These are phyloP conservation scores for Trypanosoma brucei DNA, from an alignment of 208 protist species.

Conservation along the genomic window DNA sequence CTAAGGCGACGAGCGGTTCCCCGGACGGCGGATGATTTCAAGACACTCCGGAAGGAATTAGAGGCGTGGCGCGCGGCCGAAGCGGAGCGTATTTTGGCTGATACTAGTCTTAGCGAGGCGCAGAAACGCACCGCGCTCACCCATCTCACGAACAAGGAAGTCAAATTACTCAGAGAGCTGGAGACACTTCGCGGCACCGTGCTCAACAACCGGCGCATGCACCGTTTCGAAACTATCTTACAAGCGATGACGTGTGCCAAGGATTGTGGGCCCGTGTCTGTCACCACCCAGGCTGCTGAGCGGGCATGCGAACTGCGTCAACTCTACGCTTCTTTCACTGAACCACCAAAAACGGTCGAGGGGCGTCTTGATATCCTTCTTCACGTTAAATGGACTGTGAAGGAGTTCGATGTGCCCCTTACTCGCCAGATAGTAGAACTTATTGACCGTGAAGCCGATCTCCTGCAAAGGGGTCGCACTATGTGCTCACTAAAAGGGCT, in stretches of 20 bases:
- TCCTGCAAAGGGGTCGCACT: conserved; percentile 90
- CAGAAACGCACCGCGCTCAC: conserved; percentile 66
- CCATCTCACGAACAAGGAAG: conserved; percentile 92
- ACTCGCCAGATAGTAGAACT: conserved; percentile 92
- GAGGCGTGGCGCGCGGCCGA: conserved; percentile 86
- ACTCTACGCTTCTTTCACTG: conserved; percentile 82
- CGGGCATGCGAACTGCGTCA: conserved; percentile 92
- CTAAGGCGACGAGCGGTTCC: conserved; percentile 90
- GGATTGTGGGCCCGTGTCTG: conserved; percentile 53
- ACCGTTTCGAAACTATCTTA: conserved; percentile 58
- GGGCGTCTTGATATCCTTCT: conserved; percentile 93
- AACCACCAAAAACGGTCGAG: conserved; percentile 36
- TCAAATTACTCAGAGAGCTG: conserved; percentile 94
- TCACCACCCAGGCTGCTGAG: conserved; percentile 21
- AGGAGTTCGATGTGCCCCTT: conserved; percentile 87
- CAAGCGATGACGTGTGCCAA: conserved; percentile 80
- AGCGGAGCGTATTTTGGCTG: conserved; percentile 61
- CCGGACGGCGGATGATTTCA: conserved; percentile 89
- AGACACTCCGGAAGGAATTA: conserved; percentile 88
- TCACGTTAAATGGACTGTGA: conserved; percentile 97
- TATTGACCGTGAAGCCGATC: conserved; percentile 95
- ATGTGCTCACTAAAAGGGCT: conserved; percentile 66
- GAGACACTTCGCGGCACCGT: conserved; percentile 83
- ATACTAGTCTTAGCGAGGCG: conserved; percentile 34
- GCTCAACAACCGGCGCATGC: conserved; percentile 51